Evolutionary conservation across 1,284 basidiomycete species (phyloP).

Genomic region (Pseudozyma sp.): DNA sequence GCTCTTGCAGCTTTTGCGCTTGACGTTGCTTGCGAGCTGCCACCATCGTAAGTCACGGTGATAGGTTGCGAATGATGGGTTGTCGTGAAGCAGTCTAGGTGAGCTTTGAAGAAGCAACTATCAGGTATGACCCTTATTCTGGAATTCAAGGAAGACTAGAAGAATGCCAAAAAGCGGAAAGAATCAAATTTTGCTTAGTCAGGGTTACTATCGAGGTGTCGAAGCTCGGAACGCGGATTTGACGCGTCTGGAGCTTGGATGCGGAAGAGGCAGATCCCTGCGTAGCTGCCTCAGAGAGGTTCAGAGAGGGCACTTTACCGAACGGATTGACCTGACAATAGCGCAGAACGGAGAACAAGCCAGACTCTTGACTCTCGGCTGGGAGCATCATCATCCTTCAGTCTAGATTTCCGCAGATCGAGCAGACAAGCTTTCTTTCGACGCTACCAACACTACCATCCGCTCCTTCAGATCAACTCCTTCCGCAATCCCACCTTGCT

Average conservation of each 20-base stretch:
- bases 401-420: too few species aligned
- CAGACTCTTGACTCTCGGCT: too few species aligned
- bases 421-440: too few species aligned
- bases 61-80: background rate
- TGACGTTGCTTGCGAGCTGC: slow-evolving; percentile 32
- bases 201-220: slow-evolving; percentile 2
- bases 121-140: background rate
- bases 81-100: background rate
- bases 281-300: too few species aligned
- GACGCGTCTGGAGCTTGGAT: slow-evolving; percentile 25
- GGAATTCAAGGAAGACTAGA: slow-evolving; percentile 3
- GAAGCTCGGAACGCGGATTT: slow-evolving; percentile 33
- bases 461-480: too few species aligned
- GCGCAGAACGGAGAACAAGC: slow-evolving; percentile 21
- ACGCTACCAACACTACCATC: background rate
- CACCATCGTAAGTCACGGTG: slow-evolving; percentile 22
- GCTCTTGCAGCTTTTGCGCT: slow-evolving; percentile 45
- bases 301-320: slow-evolving; percentile 4
- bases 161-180: slow-evolving; percentile 11
- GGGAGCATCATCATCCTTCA: too few species aligned
- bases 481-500: background rate
- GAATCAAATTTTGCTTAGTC: slow-evolving; percentile 37
- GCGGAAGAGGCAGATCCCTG: background rate
- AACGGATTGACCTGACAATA: background rate
- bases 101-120: background rate